Percentiles rank a stretch among this genome's conserved stretches.
Evolutionary conservation across 1,139 yeast genomes (phyloP).

Genomic region (Debaryomyces fabryi): DNA sequence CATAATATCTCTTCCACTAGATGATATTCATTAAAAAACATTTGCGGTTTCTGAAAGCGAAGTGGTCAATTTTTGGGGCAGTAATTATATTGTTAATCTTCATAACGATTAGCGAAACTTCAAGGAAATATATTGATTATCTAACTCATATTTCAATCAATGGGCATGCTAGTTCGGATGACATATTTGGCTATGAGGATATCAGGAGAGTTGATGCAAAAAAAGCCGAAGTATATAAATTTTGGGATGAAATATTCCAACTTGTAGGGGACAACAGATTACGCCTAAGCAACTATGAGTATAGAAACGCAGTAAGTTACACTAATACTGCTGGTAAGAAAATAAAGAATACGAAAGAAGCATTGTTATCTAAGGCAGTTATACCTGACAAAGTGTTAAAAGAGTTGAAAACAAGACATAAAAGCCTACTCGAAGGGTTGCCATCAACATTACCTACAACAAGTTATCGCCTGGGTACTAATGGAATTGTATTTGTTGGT

Average conservation of each 20-base stretch:
- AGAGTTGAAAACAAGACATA: conserved; percentile 2
- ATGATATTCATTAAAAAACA: background rate
- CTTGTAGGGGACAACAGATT: background rate
- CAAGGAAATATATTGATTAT: background rate
- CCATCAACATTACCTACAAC: conserved; percentile 20
- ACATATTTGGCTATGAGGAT: background rate
- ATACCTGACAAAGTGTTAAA: background rate
- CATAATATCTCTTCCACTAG: too few relatives aligned
- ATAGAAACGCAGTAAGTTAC: background rate
- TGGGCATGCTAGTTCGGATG: background rate
- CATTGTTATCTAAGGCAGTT: background rate
- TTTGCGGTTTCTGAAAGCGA: background rate
- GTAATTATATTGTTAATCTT: background rate
- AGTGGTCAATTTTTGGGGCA: background rate
- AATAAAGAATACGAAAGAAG: background rate
- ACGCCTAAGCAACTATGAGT: background rate
- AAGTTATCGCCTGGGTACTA: conserved; percentile 27
- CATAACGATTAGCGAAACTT: background rate
- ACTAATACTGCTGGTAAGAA: background rate
- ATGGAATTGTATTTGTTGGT: conserved; percentile 42
- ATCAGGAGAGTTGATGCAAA: background rate
- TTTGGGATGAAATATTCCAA: background rate
- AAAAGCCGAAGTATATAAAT: background rate
- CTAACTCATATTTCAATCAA: background rate
- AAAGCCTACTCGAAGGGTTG: conserved; percentile 25